Percentiles rank a stretch among this genome's conserved stretches.
These are phyloP conservation scores for Volvariella volvacea DNA, from an alignment of 1,284 basidiomycete species.

Conservation along the genomic window DNA sequence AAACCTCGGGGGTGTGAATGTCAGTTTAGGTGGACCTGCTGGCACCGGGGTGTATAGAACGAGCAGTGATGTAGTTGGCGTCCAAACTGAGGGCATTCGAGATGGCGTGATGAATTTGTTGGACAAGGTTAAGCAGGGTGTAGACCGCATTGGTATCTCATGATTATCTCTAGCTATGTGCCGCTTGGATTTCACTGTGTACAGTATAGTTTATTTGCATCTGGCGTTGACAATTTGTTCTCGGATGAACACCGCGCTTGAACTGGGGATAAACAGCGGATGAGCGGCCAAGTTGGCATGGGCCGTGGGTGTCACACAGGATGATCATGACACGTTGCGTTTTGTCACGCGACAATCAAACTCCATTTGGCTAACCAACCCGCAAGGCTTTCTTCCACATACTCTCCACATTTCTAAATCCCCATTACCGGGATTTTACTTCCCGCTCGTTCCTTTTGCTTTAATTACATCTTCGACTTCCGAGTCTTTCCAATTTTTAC, in stretches of 20 bases:
- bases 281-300: no score
- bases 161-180: constrained; percentile 15
- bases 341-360: constrained; percentile 12
- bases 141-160: constrained; percentile 65
- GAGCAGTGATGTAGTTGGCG: constrained; percentile 61
- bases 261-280: constrained; percentile 8
- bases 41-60: constrained; percentile 80
- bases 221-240: constrained; percentile 24
- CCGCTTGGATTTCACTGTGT: background rate
- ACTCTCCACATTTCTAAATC: constrained; percentile 16
- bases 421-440: constrained; percentile 22
- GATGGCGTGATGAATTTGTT: constrained; percentile 83
- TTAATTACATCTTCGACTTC: no score
- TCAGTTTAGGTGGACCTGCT: constrained; percentile 80
- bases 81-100: constrained; percentile 78
- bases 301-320: no score
- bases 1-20: constrained; percentile 85
- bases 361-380: constrained; percentile 11
- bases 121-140: constrained; percentile 83
- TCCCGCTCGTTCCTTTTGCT: constrained; percentile 15
- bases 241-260: constrained; percentile 20
- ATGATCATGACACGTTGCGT: constrained; percentile 16
- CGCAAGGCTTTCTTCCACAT: constrained; percentile 10
- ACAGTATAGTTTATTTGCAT: constrained; percentile 1
- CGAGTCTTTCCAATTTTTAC: no score